Base-by-base conservation (phyloP, 2,329 filamentous ascomycete species). In the Alternaria rosae region DNA sequence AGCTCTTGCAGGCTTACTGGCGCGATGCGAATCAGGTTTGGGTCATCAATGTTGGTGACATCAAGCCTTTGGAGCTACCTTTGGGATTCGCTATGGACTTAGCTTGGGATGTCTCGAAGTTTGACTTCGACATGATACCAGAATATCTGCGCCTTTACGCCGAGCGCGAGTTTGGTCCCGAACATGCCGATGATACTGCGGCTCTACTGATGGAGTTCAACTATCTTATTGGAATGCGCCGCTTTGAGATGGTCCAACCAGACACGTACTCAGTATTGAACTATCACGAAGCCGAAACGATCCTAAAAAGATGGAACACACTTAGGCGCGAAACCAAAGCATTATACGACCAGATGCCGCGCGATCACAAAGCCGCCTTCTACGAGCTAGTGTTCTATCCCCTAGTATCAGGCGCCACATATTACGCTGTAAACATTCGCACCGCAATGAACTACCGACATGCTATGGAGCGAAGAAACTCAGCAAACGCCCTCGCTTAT, bases 21-120 rank as follows among this genome's bases (percentile, higher is more conserved):
- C 82, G 85, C 30, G 80, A 85, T 9, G 87, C 86, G 4, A 82
- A 84, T 56, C 80, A 85, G 26, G 88, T 89, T 58, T 90, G 87
- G 88, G 82, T 89, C 44, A 85, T 89, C 62, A 90, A 90, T 65
- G 85, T 89, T 15, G 87, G 87, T 21, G 88, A 90, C 67, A 78
- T 89, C 50, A 89, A 89, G 75, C 85, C 85, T 1, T 79, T 88
- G 12, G 81, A 81, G 72, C 50, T 75, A 21, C 48, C 43, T 7
- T 21, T 50, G 11, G 41, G 51, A n/a, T 55, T 55, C 30, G 43
- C 44, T 35, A 47, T 42, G 38, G 47, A 51, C 4, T 43, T 53
- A 7, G 47, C 45, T 30, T 57, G 55, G 55, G n/a, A 73, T 28
- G n/a, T 53, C 4, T 53, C 56, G 6, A 58, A 50, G 9, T 61